phyloP scores from a whole-genome alignment of 2,329 filamentous ascomycete genomes.

The Penicillium sp. region DNA sequence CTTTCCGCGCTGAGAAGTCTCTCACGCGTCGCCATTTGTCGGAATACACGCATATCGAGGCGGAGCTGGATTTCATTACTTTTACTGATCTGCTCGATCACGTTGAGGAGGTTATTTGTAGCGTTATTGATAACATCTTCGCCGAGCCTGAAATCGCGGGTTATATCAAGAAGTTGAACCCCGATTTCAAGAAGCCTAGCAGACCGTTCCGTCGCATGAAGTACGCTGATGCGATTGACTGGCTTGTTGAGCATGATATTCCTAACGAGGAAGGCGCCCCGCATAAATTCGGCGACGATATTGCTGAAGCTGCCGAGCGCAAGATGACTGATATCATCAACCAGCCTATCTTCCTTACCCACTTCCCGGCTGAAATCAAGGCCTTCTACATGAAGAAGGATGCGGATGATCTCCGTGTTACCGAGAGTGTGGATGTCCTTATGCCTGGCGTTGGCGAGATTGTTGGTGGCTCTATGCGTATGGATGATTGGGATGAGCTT shows the following conservation, averaged over 20 bases:
- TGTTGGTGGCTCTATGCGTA: slow-evolving; percentile 95
- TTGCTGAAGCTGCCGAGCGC: slow-evolving; percentile 95
- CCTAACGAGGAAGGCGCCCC: slow-evolving; percentile 89
- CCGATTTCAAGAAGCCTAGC: slow-evolving; percentile 78
- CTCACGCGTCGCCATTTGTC: slow-evolving; percentile 91
- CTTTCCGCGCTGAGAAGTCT: slow-evolving; percentile 96
- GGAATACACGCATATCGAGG: slow-evolving; percentile 97
- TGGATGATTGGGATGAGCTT: slow-evolving; percentile 87
- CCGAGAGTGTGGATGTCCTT: slow-evolving; percentile 84
- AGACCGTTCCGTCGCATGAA: slow-evolving; percentile 93
- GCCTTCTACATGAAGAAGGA: slow-evolving; percentile 99
- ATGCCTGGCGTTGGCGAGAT: slow-evolving; percentile 98
- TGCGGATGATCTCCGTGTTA: slow-evolving; percentile 75
- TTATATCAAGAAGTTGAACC: slow-evolving; percentile 86
- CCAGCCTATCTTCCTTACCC: slow-evolving; percentile 91
- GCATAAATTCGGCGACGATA: slow-evolving; percentile 94
- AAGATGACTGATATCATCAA: slow-evolving; percentile 97
- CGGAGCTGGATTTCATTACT: slow-evolving; percentile 92
- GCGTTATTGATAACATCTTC: slow-evolving; percentile 78
- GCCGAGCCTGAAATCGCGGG: slow-evolving; percentile 72
- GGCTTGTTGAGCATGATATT: slow-evolving; percentile 89
- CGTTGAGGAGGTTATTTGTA: slow-evolving; percentile 84
- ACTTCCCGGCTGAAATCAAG: slow-evolving; percentile 98
- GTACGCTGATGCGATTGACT: slow-evolving; percentile 91
- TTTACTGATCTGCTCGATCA: slow-evolving; percentile 88